Conservation (phyloP, 2,329 filamentous ascomycete genomes). For the Magnaporthiopsis rhizophila region DNA sequence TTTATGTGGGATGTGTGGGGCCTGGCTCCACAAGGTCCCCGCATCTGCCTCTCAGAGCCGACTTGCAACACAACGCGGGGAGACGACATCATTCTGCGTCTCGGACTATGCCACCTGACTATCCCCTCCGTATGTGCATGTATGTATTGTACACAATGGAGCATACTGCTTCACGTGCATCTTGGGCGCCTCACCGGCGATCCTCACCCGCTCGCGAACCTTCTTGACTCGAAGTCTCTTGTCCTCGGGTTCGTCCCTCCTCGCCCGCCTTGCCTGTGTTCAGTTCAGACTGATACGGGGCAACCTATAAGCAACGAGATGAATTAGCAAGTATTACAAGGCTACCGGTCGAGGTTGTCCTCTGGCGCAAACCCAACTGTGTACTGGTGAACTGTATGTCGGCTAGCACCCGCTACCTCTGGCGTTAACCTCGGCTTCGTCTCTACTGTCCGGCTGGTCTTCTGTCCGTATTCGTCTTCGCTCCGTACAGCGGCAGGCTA, state of each 20-base stretch:
- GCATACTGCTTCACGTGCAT: not conserved
- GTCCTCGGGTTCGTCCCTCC: no score
- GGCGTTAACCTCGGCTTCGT: not conserved
- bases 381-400: not conserved
- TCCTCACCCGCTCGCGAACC: not conserved
- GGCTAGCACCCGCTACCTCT: not conserved
- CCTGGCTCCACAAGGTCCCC: no score
- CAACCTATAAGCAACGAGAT: not conserved
- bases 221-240: not conserved
- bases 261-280: not conserved
- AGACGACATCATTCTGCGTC: not conserved
- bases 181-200: not conserved
- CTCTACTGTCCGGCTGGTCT: not conserved
- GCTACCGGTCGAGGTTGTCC: not conserved
- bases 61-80: not conserved
- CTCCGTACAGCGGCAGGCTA: not conserved
- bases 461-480: not conserved
- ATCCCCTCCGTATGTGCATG: not conserved
- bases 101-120: not conserved
- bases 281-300: not conserved
- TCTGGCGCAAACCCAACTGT: no score
- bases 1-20: not conserved
- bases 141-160: not conserved
- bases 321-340: not conserved
- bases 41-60: no score